These are phyloP conservation scores for Hypoxylon rickii DNA, from an alignment of 495 filamentous ascomycete species.

Conservation along the genomic window DNA sequence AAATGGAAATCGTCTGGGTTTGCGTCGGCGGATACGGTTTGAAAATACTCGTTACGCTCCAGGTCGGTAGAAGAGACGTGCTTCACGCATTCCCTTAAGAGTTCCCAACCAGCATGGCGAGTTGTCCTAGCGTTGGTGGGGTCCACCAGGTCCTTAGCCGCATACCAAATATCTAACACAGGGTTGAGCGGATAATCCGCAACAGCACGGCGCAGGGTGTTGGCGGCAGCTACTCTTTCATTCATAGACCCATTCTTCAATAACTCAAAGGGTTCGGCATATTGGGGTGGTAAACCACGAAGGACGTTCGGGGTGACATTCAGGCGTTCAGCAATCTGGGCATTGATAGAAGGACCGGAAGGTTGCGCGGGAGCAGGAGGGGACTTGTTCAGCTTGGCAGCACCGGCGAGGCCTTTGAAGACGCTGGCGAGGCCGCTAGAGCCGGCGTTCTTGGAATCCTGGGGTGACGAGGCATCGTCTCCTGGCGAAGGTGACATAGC, in stretches of 20 bases:
- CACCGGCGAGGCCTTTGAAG: conserved; percentile 58
- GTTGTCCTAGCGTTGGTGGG: conserved; percentile 56
- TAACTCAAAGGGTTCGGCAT: conserved; percentile 49
- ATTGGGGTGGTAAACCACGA: conserved; percentile 44
- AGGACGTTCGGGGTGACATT: conserved; percentile 35
- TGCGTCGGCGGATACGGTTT: conserved; percentile 56
- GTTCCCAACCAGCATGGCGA: conserved; percentile 62
- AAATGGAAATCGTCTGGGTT: conserved; percentile 64
- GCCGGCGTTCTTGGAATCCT: conserved; percentile 50
- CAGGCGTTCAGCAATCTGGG: conserved; percentile 42
- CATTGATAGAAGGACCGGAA: conserved; percentile 33
- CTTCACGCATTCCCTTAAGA: conserved; percentile 67
- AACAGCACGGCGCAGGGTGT: conserved; percentile 57
- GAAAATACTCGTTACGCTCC: conserved; percentile 68
- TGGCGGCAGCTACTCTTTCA: conserved; percentile 61
- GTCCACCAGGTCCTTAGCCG: conserved; percentile 66
- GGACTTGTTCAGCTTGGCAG: conserved; percentile 48
- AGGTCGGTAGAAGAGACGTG: conserved; percentile 62
- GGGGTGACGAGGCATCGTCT: conserved; percentile 54
- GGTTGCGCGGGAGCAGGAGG: conserved; percentile 44
- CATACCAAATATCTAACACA: conserved; percentile 64
- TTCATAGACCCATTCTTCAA: conserved; percentile 51
- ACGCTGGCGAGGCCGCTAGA: conserved; percentile 61
- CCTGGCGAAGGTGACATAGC: conserved; percentile 62
- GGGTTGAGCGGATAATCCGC: conserved; percentile 61